Percentiles rank a stretch among this genome's conserved stretches.
These are phyloP conservation scores for Babesia bovis DNA, from an alignment of 169 alveolate genomes.

Conservation along the genomic window DNA sequence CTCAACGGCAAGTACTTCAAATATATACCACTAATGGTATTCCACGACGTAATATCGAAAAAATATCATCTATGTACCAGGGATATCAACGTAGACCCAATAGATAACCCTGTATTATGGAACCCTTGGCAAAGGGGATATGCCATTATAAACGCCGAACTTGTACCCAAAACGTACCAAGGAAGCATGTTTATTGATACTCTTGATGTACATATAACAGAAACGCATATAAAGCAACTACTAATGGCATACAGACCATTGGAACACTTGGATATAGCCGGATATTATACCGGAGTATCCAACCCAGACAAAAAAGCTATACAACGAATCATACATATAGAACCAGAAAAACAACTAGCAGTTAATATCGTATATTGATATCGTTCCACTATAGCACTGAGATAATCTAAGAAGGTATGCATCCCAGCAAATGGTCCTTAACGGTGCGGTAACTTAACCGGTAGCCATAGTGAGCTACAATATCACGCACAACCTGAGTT, in stretches of 20 bases:
- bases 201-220: slow-evolving; percentile 13
- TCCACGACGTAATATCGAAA: background rate
- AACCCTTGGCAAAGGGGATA: slow-evolving; percentile 17
- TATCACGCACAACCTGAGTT: slow-evolving; percentile 5
- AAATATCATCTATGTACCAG: slow-evolving; percentile 25
- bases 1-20: slow-evolving; percentile 35
- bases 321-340: slow-evolving; percentile 11
- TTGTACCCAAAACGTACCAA: slow-evolving; percentile 30
- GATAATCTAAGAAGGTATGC: background rate
- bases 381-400: too few relatives aligned
- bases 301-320: background rate
- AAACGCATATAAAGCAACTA: background rate
- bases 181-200: slow-evolving; percentile 30
- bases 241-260: slow-evolving; percentile 20
- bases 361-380: slow-evolving; percentile 18
- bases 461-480: slow-evolving; percentile 19
- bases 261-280: slow-evolving; percentile 15
- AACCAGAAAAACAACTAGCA: slow-evolving; percentile 1
- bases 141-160: background rate
- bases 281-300: slow-evolving; percentile 9
- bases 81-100: slow-evolving; percentile 7
- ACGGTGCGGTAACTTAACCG: slow-evolving; percentile 18
- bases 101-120: slow-evolving; percentile 27
- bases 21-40: slow-evolving; percentile 46
- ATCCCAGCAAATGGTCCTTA: slow-evolving; percentile 1